A percentile compares a stretch with the other conserved stretches of the same genome.
phyloP scores from a whole-genome alignment of 1,139 yeast genomes.

The Sugiyamaella neomexicana region DNA sequence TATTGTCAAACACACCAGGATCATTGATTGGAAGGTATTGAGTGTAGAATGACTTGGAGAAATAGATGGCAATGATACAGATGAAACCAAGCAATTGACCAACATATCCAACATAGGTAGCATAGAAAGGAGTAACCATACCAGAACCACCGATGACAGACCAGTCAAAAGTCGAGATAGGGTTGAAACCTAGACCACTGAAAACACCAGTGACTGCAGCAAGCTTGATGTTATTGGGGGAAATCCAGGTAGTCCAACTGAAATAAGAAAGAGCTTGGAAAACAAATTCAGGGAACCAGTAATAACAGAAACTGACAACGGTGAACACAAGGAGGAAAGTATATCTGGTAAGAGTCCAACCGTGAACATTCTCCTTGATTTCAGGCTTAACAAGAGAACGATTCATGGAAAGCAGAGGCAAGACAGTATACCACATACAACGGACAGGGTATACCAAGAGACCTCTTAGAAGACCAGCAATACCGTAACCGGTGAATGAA shows the following conservation, averaged over 20 bases:
- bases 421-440: constrained; percentile 56
- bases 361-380: constrained; percentile 44
- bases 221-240: constrained; percentile 53
- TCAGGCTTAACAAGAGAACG: constrained; percentile 51
- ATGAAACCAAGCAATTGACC: constrained; percentile 47
- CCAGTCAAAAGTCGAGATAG: constrained; percentile 57
- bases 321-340: constrained; percentile 46
- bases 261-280: constrained; percentile 54
- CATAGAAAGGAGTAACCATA: constrained; percentile 48
- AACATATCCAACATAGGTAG: constrained; percentile 44
- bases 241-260: constrained; percentile 65
- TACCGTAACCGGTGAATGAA: constrained; percentile 58
- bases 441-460: constrained; percentile 53
- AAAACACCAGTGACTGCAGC: constrained; percentile 58
- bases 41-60: constrained; percentile 54
- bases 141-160: constrained; percentile 40
- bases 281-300: constrained; percentile 57
- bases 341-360: constrained; percentile 52
- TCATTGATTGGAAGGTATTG: constrained; percentile 56
- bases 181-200: constrained; percentile 62
- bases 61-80: constrained; percentile 47
- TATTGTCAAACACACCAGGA: constrained; percentile 49
- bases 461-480: constrained; percentile 51
- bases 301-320: constrained; percentile 48
- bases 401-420: constrained; percentile 57